Percentiles rank a stretch among this genome's conserved stretches.
Conservation (phyloP, 1,284 basidiomycete species). For the Anthracocystis walkeri region DNA sequence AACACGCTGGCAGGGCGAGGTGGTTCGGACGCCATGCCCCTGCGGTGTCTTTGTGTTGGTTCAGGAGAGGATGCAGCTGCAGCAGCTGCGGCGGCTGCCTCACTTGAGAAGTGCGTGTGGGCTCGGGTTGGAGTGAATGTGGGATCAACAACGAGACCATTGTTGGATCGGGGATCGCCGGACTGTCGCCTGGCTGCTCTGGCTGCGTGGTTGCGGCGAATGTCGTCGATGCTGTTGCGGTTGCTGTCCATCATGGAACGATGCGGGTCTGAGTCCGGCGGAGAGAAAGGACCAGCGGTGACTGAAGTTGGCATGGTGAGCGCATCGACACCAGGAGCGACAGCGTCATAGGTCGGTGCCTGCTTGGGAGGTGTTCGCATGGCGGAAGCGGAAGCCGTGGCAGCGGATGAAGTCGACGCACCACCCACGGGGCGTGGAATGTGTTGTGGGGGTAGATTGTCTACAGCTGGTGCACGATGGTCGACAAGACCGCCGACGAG, state of each 20-base stretch:
- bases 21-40: slow-evolving; percentile 43
- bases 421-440: slow-evolving; percentile 49
- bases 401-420: slow-evolving; percentile 1
- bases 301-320: slow-evolving; percentile 29
- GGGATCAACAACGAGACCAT: slow-evolving; percentile 33
- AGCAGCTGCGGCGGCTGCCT: slow-evolving; percentile 11
- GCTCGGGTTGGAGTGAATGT: slow-evolving; percentile 26
- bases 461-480: slow-evolving; percentile 18
- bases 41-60: slow-evolving; percentile 34
- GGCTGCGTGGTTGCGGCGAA: slow-evolving; percentile 58
- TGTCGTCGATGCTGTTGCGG: slow-evolving; percentile 61
- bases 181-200: slow-evolving; percentile 44
- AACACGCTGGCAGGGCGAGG: slow-evolving; percentile 56
- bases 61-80: slow-evolving; percentile 19
- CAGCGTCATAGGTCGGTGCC: slow-evolving; percentile 4
- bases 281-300: slow-evolving; percentile 44
- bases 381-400: slow-evolving; percentile 17
- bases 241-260: slow-evolving; percentile 60
- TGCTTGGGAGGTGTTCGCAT: slow-evolving; percentile 36
- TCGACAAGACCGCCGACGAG: slow-evolving; percentile 15
- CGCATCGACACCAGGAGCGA: slow-evolving; percentile 12
- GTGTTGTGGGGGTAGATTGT: slow-evolving; percentile 53
- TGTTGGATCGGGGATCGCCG: slow-evolving; percentile 13
- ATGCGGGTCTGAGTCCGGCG: slow-evolving; percentile 52
- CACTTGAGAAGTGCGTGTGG: slow-evolving; percentile 30